These are phyloP conservation scores for Tagetes erecta DNA, from an alignment of 129 eudicot genomes.

Conservation along the genomic window DNA sequence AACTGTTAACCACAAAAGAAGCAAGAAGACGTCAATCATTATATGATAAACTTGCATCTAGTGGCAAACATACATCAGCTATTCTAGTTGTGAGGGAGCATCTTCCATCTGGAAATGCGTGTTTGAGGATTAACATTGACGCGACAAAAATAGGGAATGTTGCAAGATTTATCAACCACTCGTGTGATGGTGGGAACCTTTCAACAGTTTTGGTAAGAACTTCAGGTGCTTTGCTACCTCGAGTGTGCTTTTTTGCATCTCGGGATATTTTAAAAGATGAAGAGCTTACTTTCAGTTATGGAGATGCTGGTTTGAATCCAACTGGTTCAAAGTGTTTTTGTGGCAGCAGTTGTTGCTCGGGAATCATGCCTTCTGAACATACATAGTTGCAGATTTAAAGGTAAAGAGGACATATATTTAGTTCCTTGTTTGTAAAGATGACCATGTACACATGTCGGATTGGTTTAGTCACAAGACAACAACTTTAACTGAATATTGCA, in stretches of 20 bases:
- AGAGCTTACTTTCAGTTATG: conserved; percentile 90
- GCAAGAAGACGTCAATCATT: conserved; percentile 65
- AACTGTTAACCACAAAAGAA: conserved; percentile 77
- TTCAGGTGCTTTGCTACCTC: conserved; percentile 80
- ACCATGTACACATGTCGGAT: no score
- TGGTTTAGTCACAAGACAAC: neutral
- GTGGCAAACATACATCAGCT: conserved; percentile 55
- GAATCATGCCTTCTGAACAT: conserved; percentile 75
- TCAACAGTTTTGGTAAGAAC: conserved; percentile 60
- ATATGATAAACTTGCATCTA: conserved; percentile 55
- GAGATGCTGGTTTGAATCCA: conserved; percentile 52
- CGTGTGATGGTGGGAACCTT: conserved; percentile 94
- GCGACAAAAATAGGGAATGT: conserved; percentile 75
- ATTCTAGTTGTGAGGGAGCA: conserved; percentile 92
- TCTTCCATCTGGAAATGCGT: conserved; percentile 80
- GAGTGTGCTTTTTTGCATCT: conserved; percentile 80
- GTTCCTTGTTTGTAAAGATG: no score
- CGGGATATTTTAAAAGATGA: conserved; percentile 61
- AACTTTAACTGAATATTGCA: conserved; percentile 1
- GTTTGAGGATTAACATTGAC: conserved; percentile 88
- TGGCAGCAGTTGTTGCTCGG: conserved; percentile 66
- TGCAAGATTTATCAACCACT: conserved; percentile 87
- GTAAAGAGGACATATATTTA: neutral
- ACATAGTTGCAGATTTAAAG: conserved; percentile 44
- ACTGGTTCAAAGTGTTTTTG: conserved; percentile 69